A percentile compares a stretch with the other conserved stretches of the same genome.
Conservation (phyloP, 2,329 filamentous ascomycete species). For the Hypoxylon sp. region DNA sequence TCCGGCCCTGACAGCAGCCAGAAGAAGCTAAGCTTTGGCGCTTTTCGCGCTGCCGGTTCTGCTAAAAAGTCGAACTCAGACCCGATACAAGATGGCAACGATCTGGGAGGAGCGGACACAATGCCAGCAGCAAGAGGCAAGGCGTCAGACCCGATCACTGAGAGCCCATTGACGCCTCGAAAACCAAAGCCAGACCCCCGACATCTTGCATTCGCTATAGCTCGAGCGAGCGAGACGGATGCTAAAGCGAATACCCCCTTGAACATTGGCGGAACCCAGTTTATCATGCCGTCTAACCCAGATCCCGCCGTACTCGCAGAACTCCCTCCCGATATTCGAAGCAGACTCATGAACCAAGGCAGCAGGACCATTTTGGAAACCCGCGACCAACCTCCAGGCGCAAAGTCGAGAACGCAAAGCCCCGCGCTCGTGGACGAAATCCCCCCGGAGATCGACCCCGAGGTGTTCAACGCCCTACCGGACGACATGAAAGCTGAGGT, state of each 20-base stretch:
- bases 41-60: constrained; percentile 52
- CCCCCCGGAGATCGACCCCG: constrained; percentile 83
- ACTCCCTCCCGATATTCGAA: constrained; percentile 82
- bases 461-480: constrained; percentile 83
- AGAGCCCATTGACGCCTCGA: constrained; percentile 61
- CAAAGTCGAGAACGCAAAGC: constrained; percentile 52
- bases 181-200: constrained; percentile 54
- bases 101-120: constrained; percentile 46
- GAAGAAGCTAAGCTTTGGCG: constrained; percentile 76
- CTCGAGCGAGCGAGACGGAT: constrained; percentile 59
- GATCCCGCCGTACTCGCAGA: constrained; percentile 85
- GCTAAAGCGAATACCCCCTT: constrained; percentile 70
- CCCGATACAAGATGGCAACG: constrained; percentile 59
- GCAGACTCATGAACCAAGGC: constrained; percentile 71
- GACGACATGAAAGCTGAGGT: constrained; percentile 87
- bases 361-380: constrained; percentile 40
- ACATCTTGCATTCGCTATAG: constrained; percentile 63
- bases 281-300: constrained; percentile 83
- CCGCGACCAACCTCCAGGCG: constrained; percentile 43
- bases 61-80: constrained; percentile 49
- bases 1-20: constrained; percentile 77
- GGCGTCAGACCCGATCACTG: constrained; percentile 61
- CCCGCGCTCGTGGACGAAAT: constrained; percentile 49
- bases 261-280: constrained; percentile 88
- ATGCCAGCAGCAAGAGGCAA: constrained; percentile 43